Conservation (phyloP, 805 yeast species). For the Scheffersomyces ergatensis region DNA sequence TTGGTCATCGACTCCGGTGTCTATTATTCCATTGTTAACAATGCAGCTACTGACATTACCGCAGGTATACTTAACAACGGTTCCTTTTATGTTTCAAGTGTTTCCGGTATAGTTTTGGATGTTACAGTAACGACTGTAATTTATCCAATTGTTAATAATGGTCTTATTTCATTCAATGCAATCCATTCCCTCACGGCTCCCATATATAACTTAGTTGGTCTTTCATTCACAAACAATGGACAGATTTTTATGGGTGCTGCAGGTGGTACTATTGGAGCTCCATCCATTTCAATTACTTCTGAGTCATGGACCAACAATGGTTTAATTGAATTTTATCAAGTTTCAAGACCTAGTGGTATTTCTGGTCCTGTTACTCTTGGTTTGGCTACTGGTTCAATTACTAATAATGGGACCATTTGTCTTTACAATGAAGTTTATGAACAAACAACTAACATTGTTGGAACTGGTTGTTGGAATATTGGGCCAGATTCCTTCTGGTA, state of each 20-base stretch:
- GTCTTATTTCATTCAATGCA: constrained; percentile 6
- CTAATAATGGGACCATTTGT: constrained; percentile 25
- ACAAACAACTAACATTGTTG: constrained; percentile 15
- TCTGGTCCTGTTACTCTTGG: neutral
- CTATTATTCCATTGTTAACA: constrained; percentile 15
- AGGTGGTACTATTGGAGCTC: constrained; percentile 14
- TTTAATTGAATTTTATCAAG: constrained; percentile 10
- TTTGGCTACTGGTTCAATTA: constrained; percentile 11
- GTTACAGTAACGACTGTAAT: constrained; percentile 11
- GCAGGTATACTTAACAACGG: constrained; percentile 13
- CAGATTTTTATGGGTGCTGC: constrained; percentile 17
- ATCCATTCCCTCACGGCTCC: constrained; percentile 4
- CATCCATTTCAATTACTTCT: constrained; percentile 10
- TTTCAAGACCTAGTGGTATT: constrained; percentile 9
- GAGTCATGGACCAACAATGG: constrained; percentile 14
- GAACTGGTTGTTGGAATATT: constrained; percentile 20
- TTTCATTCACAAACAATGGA: constrained; percentile 19
- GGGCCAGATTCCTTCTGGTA: constrained; percentile 9
- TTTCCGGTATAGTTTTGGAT: constrained; percentile 7
- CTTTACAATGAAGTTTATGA: constrained; percentile 16
- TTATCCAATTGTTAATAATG: constrained; percentile 7
- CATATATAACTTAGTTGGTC: constrained; percentile 10
- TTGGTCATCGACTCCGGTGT: constrained; percentile 8
- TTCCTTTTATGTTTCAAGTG: constrained; percentile 14
- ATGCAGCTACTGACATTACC: constrained; percentile 7